phyloP scores from a whole-genome alignment of 2,329 filamentous ascomycete species.

The Tolypocladium tundrense region DNA sequence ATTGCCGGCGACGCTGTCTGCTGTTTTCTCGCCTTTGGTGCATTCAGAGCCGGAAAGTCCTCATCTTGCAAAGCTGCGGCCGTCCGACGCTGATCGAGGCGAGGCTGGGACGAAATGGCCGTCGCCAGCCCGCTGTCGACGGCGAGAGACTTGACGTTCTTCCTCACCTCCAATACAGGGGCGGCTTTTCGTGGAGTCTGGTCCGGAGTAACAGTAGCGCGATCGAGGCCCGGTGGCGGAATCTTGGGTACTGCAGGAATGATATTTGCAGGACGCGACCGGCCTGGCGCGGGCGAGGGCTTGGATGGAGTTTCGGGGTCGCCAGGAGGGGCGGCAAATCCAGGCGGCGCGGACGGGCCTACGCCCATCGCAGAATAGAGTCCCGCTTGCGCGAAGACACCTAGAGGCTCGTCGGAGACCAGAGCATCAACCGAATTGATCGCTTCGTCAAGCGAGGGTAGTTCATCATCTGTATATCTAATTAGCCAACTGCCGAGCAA shows the following conservation, averaged over 20 bases:
- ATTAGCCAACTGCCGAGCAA: conserved; percentile 28
- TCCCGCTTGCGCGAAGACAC: conserved; percentile 4
- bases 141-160: conserved; percentile 33
- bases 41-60: conserved; percentile 51
- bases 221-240: conserved; percentile 13
- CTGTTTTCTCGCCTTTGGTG: conserved; percentile 27
- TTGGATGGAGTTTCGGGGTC: conserved; percentile 10
- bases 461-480: conserved; percentile 48
- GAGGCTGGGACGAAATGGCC: conserved; percentile 31
- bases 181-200: conserved; percentile 18
- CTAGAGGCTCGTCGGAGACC: conserved; percentile 46
- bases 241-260: conserved; percentile 16
- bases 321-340: conserved; percentile 14
- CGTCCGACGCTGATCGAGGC: conserved; percentile 7
- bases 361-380: conserved; percentile 2
- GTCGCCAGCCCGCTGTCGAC: conserved; percentile 36
- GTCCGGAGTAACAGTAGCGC: conserved; percentile 20
- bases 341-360: conserved; percentile 19
- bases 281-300: conserved; percentile 9
- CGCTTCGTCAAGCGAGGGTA: conserved; percentile 51
- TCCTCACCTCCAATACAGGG: conserved; percentile 26
- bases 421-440: conserved; percentile 56
- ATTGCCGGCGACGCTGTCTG: conserved; percentile 20
- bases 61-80: conserved; percentile 40
- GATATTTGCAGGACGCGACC: conserved; percentile 11